Evolutionary conservation across 2,329 filamentous ascomycete species (phyloP).

Genomic region (Aureobasidium leucospermi): DNA sequence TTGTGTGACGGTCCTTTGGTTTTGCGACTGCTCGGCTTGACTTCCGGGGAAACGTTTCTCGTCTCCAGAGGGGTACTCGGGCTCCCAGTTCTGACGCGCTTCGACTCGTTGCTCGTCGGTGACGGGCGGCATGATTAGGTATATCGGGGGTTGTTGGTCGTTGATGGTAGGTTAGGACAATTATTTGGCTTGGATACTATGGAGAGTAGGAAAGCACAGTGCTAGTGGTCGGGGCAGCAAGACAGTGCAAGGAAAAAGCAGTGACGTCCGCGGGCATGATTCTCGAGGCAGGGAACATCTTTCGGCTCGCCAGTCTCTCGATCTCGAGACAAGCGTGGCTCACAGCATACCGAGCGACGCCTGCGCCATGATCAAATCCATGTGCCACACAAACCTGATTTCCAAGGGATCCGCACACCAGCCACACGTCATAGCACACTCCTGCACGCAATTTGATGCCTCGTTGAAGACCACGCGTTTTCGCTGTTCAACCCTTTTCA

Average conservation of each 20-base stretch:
- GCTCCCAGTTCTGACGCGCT: conserved; percentile 8
- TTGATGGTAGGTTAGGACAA: too few relatives aligned
- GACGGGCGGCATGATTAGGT: background rate
- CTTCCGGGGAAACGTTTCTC: conserved; percentile 3
- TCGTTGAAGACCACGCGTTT: conserved; percentile 7
- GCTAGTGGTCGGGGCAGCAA: conserved; percentile 1
- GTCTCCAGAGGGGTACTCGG: conserved; percentile 11
- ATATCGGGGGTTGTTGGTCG: background rate
- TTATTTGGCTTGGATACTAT: background rate
- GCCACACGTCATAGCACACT: conserved; percentile 11
- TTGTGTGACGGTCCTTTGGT: conserved; percentile 36
- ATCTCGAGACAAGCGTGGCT: background rate
- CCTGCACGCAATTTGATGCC: background rate
- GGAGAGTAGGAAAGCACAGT: background rate
- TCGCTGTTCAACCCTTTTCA: background rate
- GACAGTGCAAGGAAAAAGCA: background rate
- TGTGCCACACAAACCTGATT: conserved; percentile 14
- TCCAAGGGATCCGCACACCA: conserved; percentile 7
- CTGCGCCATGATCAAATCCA: conserved; percentile 10
- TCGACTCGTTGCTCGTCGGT: conserved; percentile 2
- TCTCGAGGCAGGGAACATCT: background rate
- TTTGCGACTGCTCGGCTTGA: conserved; percentile 11
- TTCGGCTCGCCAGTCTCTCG: background rate
- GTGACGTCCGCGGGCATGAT: conserved; percentile 5
- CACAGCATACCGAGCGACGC: background rate